These are phyloP conservation scores for Xenosphaeropsis pyriputrescens DNA, from an alignment of 2,329 filamentous ascomycete genomes.

Conservation along the genomic window DNA sequence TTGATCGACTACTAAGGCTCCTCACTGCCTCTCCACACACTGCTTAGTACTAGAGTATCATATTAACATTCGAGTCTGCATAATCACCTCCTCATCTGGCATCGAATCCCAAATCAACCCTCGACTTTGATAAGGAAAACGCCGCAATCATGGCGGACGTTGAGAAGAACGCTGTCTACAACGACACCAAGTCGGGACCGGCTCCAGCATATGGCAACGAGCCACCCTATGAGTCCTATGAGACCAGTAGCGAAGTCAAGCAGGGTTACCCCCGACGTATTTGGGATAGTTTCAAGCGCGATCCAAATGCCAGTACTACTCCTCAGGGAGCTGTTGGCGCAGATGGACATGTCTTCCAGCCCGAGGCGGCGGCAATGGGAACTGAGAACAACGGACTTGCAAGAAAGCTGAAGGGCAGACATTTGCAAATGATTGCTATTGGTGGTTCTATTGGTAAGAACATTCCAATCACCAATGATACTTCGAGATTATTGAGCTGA, in stretches of 20 bases:
- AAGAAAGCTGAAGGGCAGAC: slow-evolving; percentile 65
- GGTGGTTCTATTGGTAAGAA: slow-evolving; percentile 68
- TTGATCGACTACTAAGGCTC: too few species aligned
- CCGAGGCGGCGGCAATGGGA: slow-evolving; percentile 42
- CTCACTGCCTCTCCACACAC: too few species aligned
- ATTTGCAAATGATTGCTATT: slow-evolving; percentile 96
- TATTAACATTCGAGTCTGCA: too few species aligned
- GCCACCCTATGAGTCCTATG: slow-evolving; percentile 1
- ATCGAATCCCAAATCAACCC: too few species aligned
- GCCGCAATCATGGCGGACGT: slow-evolving; percentile 2
- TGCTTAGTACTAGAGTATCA: too few species aligned
- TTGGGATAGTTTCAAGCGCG: slow-evolving; percentile 14
- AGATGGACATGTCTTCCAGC: slow-evolving; percentile 32
- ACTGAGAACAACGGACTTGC: slow-evolving; percentile 65
- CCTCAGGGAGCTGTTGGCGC: slow-evolving; percentile 21
- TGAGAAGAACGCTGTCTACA: slow-evolving; percentile 4
- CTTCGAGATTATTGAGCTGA: neutral
- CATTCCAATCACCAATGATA: neutral
- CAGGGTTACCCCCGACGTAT: slow-evolving; percentile 4
- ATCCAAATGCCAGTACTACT: slow-evolving; percentile 28
- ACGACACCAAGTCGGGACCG: slow-evolving; percentile 5
- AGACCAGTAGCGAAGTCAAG: too few species aligned
- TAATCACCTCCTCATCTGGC: too few species aligned
- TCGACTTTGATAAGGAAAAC: too few species aligned
- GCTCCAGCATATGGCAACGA: slow-evolving; percentile 8